A percentile compares a stretch with the other conserved stretches of the same genome.
Evolutionary conservation across 495 filamentous ascomycete species (phyloP).

Genomic region (Xylaria venustula): DNA sequence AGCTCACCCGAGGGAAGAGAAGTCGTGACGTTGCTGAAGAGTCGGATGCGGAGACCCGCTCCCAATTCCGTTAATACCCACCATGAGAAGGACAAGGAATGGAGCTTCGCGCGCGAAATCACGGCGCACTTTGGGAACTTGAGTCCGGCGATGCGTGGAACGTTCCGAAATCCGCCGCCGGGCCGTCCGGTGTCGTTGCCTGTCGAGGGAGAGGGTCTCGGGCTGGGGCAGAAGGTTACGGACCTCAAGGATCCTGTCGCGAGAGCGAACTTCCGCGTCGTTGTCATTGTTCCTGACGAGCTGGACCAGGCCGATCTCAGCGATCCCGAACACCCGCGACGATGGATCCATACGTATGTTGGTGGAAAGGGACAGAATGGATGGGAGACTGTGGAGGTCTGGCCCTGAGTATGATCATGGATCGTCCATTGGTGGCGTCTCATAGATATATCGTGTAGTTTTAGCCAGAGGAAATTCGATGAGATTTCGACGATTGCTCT

Average conservation of each 20-base stretch:
- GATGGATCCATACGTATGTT: constrained; percentile 66
- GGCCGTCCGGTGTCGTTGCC: constrained; percentile 55
- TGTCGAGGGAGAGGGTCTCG: constrained; percentile 47
- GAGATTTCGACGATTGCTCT: too few species aligned
- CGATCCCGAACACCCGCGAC: constrained; percentile 58
- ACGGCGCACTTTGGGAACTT: constrained; percentile 86
- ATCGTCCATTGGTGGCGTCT: too few species aligned
- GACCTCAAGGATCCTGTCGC: constrained; percentile 69
- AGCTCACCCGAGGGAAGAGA: constrained; percentile 41
- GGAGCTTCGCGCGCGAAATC: constrained; percentile 74
- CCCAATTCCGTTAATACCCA: constrained; percentile 29
- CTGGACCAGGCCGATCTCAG: constrained; percentile 75
- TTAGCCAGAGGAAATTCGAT: too few species aligned
- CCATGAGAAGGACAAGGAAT: constrained; percentile 33
- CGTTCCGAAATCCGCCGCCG: constrained; percentile 77
- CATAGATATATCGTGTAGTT: too few species aligned
- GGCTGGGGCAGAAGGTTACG: constrained; percentile 65
- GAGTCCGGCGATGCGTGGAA: constrained; percentile 70
- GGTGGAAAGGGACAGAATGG: constrained; percentile 45
- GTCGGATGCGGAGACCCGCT: constrained; percentile 39
- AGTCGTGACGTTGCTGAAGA: constrained; percentile 45
- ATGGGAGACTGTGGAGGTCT: constrained; percentile 79
- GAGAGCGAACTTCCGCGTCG: constrained; percentile 77
- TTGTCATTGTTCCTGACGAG: constrained; percentile 76
- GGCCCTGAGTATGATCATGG: constrained; percentile 57